phyloP scores from a whole-genome alignment of 257 asterid species.

The Phtheirospermum japonicum region DNA sequence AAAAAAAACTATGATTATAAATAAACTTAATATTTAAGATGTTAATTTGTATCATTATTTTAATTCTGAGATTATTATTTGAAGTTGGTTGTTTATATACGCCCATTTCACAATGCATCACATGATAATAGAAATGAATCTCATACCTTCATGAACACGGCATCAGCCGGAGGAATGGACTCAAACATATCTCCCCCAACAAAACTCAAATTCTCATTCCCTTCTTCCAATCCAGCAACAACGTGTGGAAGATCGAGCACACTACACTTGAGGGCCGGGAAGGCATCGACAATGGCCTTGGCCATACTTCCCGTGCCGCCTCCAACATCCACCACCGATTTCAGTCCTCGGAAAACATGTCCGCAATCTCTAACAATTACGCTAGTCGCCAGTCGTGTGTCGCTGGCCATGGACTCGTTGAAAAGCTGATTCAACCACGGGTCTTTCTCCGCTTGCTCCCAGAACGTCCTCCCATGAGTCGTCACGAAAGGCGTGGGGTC shows the following conservation, averaged over 20 bases:
- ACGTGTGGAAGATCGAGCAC: conserved; percentile 23
- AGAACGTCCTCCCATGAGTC: neutral
- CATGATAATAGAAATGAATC: too few relatives aligned
- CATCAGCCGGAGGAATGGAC: conserved; percentile 17
- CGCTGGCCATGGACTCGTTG: conserved; percentile 23
- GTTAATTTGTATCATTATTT: too few relatives aligned
- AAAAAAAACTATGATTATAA: too few relatives aligned
- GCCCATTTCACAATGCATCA: too few relatives aligned
- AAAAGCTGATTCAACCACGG: neutral
- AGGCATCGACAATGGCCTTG: conserved; percentile 14
- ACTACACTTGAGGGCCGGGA: neutral
- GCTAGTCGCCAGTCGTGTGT: neutral
- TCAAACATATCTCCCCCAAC: conserved; percentile 24
- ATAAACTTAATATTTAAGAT: too few relatives aligned
- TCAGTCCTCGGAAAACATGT: conserved; percentile 12
- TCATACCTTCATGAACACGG: conserved; percentile 23
- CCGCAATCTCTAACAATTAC: neutral
- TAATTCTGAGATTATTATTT: too few relatives aligned
- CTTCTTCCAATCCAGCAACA: conserved; percentile 20
- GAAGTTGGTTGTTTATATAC: too few relatives aligned
- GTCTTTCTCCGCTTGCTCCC: neutral
- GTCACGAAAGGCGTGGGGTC: neutral
- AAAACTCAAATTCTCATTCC: neutral
- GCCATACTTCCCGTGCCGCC: conserved; percentile 24
- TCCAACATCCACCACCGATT: conserved; percentile 24